Evolutionary conservation across 2,329 filamentous ascomycete species (phyloP).

Genomic region (Didymella pinodella): DNA sequence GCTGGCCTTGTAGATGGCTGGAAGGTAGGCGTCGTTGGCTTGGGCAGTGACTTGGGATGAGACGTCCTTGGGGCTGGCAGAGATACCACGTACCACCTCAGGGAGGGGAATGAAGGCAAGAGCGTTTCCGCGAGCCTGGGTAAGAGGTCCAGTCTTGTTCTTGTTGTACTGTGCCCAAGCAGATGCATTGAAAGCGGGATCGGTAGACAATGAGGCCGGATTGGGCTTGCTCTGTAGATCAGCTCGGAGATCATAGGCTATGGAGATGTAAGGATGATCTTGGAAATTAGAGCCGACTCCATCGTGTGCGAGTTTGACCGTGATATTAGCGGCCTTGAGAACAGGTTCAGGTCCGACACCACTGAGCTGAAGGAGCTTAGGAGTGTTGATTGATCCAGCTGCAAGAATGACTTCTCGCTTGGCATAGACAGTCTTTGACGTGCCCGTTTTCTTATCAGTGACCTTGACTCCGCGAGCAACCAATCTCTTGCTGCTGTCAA

Average conservation of each 20-base stretch:
- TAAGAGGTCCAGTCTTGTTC: constrained; percentile 40
- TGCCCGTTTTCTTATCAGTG: constrained; percentile 28
- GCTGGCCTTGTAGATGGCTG: constrained; percentile 35
- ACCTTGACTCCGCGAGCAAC: constrained; percentile 38
- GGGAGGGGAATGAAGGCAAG: constrained; percentile 41
- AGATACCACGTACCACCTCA: constrained; percentile 31
- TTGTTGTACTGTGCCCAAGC: constrained; percentile 38
- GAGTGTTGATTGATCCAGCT: constrained; percentile 64
- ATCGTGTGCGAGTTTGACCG: constrained; percentile 36
- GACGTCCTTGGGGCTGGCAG: constrained; percentile 20
- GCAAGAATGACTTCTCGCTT: constrained; percentile 65
- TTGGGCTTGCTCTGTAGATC: constrained; percentile 34
- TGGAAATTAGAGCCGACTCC: constrained; percentile 48
- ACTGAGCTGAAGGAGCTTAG: constrained; percentile 57
- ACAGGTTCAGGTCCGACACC: constrained; percentile 42
- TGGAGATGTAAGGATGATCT: constrained; percentile 40
- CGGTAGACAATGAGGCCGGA: constrained; percentile 27
- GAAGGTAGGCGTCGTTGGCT: constrained; percentile 31
- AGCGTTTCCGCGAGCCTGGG: constrained; percentile 36
- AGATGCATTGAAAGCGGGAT: constrained; percentile 40
- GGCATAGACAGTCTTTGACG: constrained; percentile 32
- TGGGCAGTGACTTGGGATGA: constrained; percentile 23
- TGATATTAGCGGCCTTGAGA: constrained; percentile 39
- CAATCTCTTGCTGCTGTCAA: constrained; percentile 25
- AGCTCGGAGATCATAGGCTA: constrained; percentile 31